Evolutionary conservation across 495 filamentous ascomycete species (phyloP), one percentile per base, ranked within the genome.

Genomic region (Peziza echinospora): DNA sequence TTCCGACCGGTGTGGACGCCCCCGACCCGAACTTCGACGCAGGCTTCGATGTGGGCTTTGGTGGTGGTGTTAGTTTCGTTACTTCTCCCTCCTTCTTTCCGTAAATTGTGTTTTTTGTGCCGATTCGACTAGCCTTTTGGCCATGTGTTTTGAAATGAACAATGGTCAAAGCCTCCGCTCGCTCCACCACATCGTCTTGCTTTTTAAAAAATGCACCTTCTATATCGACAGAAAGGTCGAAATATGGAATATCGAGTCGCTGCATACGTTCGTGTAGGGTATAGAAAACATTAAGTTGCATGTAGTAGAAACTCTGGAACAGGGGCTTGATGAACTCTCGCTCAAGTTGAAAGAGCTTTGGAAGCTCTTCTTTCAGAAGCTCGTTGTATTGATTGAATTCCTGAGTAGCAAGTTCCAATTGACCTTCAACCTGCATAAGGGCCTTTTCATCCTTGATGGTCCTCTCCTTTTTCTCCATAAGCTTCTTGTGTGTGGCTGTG

Each of bases 251-350:
- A 60, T 94, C 82, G 57, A 91, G 82, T 47, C 69, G 76, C 63
- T 99, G 89, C 91, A 96, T 96, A 62, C 74, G 80, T 63, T 99
- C 89, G 62, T 99, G 89, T 26, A 99, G 69, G 0, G 91, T 96
- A 63, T 99, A 99, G 64, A 96, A 99, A 50, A 99, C 85, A 62
- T 99, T 99, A 47, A 99, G 73, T 62, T 99, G 89, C 91, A 99
- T 96, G 68, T 99, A 99, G 65, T 99, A 99, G 68, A 96, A 99
- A 25, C 84, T 92, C 56, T 94, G 91, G 71, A 99, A 99, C 6
- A 99, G 71, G 11, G 89, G 89, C 48, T 79, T 78, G 62, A 99
- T 99, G 64, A 99, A 96, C 60, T 99, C 82, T 48, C 83, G 72
- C 62, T 96, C 91, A n/a, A 96, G 74, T 17, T 62, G 55, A 64